Base-by-base conservation (phyloP, 2,329 filamentous ascomycete genomes). In the Xylaria sp. region DNA sequence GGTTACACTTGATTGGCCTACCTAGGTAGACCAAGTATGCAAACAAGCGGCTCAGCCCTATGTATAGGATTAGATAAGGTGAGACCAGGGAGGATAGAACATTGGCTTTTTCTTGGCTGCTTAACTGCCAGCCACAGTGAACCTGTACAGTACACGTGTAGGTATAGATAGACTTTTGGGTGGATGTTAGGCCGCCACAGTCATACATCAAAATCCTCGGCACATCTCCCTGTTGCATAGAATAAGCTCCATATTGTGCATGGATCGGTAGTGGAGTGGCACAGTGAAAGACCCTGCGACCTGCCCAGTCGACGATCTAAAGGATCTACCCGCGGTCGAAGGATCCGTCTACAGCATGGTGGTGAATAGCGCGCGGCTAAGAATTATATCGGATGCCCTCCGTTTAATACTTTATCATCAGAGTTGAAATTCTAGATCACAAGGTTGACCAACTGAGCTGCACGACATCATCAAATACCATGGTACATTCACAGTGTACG, bases 281-380 rank as follows among this genome's bases (percentile, higher is more conserved):
- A 46, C 11, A 37, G 11, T 8, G 33, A 15, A 15, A 5, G n/a
- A 15, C n/a, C n/a, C n/a, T n/a, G n/a, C n/a, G n/a, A n/a, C n/a
- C n/a, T n/a, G n/a, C n/a, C n/a, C n/a, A 37, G 33, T 15, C 11
- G 33, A 37, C 27, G 13, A 23, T 37, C 47, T 4, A 49, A 49
- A 49, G 47, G 47, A 49, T 37, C 47, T 49, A 37, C 31, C 47
- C 47, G n/a, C n/a, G n/a, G n/a, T n/a, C n/a, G 31, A 49, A 23
- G 11, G 10, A n/a, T 15, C 33, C 9, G 33, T 37, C 5, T 3
- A 10, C n/a, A 37, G 33, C 11, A 15, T n/a, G 11, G 11, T n/a
- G n/a, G n/a, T n/a, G n/a, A n/a, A n/a, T n/a, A n/a, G n/a, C n/a
- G n/a, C n/a, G n/a, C n/a, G n/a, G 33, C 33, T 8, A 37, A 37